Evolutionary conservation across 176 grass and related monocot species (phyloP).

Genomic region (Luzula sylvatica): DNA sequence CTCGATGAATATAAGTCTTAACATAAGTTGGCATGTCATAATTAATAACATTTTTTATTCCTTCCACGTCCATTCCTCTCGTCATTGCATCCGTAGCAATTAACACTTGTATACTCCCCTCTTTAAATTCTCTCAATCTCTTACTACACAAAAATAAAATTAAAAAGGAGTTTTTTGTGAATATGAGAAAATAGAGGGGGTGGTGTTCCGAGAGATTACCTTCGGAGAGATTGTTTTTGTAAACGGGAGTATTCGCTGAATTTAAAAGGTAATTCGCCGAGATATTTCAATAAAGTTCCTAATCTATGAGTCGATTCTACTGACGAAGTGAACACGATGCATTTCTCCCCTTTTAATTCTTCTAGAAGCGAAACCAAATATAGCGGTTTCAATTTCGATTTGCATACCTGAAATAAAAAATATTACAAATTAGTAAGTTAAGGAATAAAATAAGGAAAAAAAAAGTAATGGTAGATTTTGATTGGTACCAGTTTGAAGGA

Average conservation of each 20-base stretch:
- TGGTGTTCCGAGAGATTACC: conserved; percentile 80
- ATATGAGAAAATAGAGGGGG: too few relatives aligned
- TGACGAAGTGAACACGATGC: conserved; percentile 86
- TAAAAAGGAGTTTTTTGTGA: neutral
- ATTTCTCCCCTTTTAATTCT: conserved; percentile 61
- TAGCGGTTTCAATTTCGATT: conserved; percentile 77
- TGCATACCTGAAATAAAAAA: conserved; percentile 50
- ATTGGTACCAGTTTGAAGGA: conserved; percentile 83
- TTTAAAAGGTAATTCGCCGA: conserved; percentile 68
- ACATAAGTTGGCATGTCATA: conserved; percentile 84
- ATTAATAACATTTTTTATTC: conserved; percentile 83
- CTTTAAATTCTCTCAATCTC: conserved; percentile 70
- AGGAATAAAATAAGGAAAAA: neutral
- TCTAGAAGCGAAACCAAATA: conserved; percentile 72
- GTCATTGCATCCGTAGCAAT: conserved; percentile 95
- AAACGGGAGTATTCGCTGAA: conserved; percentile 89
- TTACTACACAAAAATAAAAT: conserved; percentile 38
- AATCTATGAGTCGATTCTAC: conserved; percentile 85
- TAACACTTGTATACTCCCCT: conserved; percentile 73
- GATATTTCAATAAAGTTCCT: conserved; percentile 63
- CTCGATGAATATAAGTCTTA: conserved; percentile 82
- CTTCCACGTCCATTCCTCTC: conserved; percentile 93
- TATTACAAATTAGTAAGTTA: neutral
- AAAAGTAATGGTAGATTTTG: too few relatives aligned
- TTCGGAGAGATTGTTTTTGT: conserved; percentile 69